phyloP scores from a whole-genome alignment of 257 asterid genomes.

The Catharanthus roseus region DNA sequence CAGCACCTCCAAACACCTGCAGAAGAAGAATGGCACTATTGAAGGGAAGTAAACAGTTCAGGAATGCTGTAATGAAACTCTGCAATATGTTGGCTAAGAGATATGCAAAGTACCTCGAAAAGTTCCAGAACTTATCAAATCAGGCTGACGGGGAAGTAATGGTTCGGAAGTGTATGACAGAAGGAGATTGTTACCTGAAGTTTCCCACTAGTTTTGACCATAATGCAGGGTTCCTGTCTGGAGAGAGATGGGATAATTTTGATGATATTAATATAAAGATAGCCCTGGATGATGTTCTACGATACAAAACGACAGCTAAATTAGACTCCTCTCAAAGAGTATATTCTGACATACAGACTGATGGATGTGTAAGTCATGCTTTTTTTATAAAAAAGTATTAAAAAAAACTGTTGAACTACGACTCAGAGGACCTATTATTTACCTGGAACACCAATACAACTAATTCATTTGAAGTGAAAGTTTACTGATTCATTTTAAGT shows the following conservation, averaged over 20 bases:
- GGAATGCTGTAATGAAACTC: constrained; percentile 59
- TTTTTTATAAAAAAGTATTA: too few species aligned
- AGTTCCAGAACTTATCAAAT: constrained; percentile 40
- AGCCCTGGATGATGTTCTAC: constrained; percentile 59
- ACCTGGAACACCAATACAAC: too few species aligned
- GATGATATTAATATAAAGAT: constrained; percentile 49
- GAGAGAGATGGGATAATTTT: constrained; percentile 63
- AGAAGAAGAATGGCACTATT: constrained; percentile 74
- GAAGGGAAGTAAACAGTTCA: constrained; percentile 41
- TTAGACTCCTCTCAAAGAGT: constrained; percentile 14
- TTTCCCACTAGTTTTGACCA: not conserved
- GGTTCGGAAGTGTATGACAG: constrained; percentile 24
- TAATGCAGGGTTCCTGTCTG: constrained; percentile 18
- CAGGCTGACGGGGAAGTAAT: constrained; percentile 31
- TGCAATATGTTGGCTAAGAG: constrained; percentile 59
- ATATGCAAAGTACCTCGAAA: constrained; percentile 51
- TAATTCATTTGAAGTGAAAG: too few species aligned
- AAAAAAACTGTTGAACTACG: too few species aligned
- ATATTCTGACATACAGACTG: not conserved
- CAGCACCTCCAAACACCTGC: constrained; percentile 71
- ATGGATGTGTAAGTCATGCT: constrained; percentile 39
- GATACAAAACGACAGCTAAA: constrained; percentile 47
- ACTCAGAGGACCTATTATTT: too few species aligned
- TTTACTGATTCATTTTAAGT: too few species aligned
- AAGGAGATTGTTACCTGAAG: constrained; percentile 19